Base-by-base conservation (phyloP, 1,139 yeast species). In the Oligophagozyma castellii region DNA sequence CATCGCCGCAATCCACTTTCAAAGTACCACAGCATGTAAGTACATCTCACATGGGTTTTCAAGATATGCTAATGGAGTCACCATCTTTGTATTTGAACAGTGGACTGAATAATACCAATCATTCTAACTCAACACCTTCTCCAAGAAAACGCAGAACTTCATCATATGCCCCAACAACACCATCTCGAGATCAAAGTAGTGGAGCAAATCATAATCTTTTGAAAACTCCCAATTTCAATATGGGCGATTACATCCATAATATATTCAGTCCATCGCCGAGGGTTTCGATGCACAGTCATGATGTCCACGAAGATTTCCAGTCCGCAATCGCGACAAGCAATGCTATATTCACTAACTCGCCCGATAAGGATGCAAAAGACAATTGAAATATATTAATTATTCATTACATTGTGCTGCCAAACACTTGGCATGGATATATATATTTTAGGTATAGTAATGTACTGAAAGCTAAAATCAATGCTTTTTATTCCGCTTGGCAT, bases 251-350 rank as follows among this genome's bases (percentile, higher is more conserved):
- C 35, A 48, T 51, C 12, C 55, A 49, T 32, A 49, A 42, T 22
- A 36, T 51, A n/a, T 51, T 51, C 37, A 48, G 54, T 31, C 56
- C 56, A n/a, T 50, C 55, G 8, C 56, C 56, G 13, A 42, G 49
- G 15, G 40, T 45, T 7, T 18, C 35, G 8, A 19, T 19, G n/a
- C n/a, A n/a, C n/a, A n/a, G n/a, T n/a, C n/a, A n/a, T n/a, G n/a
- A n/a, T n/a, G n/a, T n/a, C n/a, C n/a, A n/a, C n/a, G n/a, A n/a
- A n/a, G n/a, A n/a, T n/a, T n/a, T n/a, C n/a, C n/a, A n/a, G n/a
- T n/a, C 12, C 8, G 28, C 18, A n/a, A 21, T 26, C 8, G 14
- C 23, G 8, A 19, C 18, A n/a, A 11, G 5, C 6, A 13, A 4
- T 20, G 28, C 28, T 13, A 19, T n/a, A n/a, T n/a, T n/a, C n/a